These are phyloP conservation scores for Pseudogymnoascus sp. DNA, from an alignment of 2,329 filamentous ascomycete genomes.

Conservation along the genomic window DNA sequence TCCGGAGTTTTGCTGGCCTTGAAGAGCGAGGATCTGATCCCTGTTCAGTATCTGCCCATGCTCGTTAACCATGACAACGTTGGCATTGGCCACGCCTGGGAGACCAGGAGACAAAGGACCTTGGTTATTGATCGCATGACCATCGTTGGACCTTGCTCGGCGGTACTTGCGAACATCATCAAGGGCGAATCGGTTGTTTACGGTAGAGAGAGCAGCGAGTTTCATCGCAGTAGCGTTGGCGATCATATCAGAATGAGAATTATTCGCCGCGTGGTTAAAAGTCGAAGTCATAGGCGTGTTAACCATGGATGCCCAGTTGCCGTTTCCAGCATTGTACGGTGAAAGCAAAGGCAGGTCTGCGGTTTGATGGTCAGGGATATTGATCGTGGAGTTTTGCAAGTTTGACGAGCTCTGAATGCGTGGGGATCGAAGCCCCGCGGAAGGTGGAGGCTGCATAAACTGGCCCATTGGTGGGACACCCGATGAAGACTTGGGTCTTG, in stretches of 20 bases:
- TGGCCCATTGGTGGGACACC: slow-evolving; percentile 86
- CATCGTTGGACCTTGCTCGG: slow-evolving; percentile 80
- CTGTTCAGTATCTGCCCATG: slow-evolving; percentile 78
- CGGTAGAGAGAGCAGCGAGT: slow-evolving; percentile 87
- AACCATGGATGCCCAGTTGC: slow-evolving; percentile 97
- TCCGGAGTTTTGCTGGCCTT: slow-evolving; percentile 64
- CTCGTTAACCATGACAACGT: slow-evolving; percentile 90
- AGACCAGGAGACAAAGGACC: slow-evolving; percentile 58
- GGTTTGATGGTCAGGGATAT: slow-evolving; percentile 57
- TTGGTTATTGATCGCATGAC: slow-evolving; percentile 49
- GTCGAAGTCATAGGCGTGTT: slow-evolving; percentile 93
- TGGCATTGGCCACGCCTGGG: slow-evolving; percentile 58
- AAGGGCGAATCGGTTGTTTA: slow-evolving; percentile 94
- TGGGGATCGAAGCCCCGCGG: slow-evolving; percentile 70
- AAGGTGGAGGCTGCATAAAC: slow-evolving; percentile 74
- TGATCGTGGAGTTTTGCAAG: slow-evolving; percentile 77
- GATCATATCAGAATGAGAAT: slow-evolving; percentile 85
- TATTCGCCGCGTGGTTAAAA: slow-evolving; percentile 53
- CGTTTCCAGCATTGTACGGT: slow-evolving; percentile 68
- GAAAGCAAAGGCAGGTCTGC: slow-evolving; percentile 78
- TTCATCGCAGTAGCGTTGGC: slow-evolving; percentile 99
- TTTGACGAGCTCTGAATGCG: slow-evolving; percentile 58
- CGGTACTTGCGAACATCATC: slow-evolving; percentile 97
- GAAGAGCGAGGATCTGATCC: slow-evolving; percentile 76
- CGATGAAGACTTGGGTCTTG: slow-evolving; percentile 68